Evolutionary conservation across 345 rosid species (phyloP).

Genomic region (Dipteronia sinensis): DNA sequence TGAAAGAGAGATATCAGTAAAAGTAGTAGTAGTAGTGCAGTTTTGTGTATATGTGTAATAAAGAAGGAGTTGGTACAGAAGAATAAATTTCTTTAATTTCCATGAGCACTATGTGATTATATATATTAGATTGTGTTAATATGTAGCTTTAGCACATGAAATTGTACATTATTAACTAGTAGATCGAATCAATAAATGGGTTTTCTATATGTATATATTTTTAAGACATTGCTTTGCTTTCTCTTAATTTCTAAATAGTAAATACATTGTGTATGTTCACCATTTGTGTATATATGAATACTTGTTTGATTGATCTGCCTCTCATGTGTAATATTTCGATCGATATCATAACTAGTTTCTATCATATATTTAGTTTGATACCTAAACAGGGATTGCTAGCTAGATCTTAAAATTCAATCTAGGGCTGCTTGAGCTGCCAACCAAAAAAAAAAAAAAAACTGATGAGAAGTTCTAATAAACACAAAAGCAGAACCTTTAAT

Average conservation of each 20-base stretch:
- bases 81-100: constrained; percentile 1
- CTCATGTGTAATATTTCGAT: neutral
- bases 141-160: neutral
- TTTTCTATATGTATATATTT: too few species aligned
- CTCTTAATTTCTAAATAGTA: too few species aligned
- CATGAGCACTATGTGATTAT: neutral
- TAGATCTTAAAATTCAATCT: neutral
- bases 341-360: neutral
- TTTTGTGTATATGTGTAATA: neutral
- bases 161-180: too few species aligned
- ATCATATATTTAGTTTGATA: neutral
- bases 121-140: neutral
- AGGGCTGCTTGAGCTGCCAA: neutral
- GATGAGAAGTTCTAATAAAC: neutral
- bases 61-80: neutral
- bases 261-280: neutral
- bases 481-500: neutral
- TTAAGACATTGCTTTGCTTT: too few species aligned
- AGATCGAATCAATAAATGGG: too few species aligned
- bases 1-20: constrained; percentile 25
- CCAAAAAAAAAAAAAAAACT: neutral
- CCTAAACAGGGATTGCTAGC: neutral
- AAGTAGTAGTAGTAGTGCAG: neutral
- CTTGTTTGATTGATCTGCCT: neutral
- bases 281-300: neutral